Evolutionary conservation across 1,284 basidiomycete genomes (phyloP).

Genomic region (Amylostereum chailletii): DNA sequence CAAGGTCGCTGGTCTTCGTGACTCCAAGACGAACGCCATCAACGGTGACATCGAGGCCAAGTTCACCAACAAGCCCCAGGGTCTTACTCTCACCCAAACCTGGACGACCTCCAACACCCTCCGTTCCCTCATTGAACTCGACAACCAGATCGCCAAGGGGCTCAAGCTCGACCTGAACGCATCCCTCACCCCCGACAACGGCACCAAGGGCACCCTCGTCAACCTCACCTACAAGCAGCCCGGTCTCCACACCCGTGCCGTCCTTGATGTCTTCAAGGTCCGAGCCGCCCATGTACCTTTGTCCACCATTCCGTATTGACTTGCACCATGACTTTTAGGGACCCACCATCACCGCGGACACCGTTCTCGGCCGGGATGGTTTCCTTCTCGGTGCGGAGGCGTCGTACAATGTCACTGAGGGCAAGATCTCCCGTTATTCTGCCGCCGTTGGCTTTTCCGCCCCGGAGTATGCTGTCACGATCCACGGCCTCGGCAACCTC

Average conservation of each 20-base stretch:
- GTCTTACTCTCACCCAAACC: conserved; percentile 84
- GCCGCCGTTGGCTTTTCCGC: conserved; percentile 92
- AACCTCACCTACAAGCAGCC: conserved; percentile 95
- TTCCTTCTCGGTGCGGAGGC: conserved; percentile 97
- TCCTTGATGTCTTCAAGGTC: conserved; percentile 94
- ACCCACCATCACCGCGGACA: conserved; percentile 94
- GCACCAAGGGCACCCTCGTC: conserved; percentile 74
- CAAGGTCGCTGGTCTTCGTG: conserved; percentile 78
- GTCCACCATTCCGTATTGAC: conserved; percentile 1
- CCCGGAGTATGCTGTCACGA: conserved; percentile 92
- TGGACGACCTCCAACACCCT: conserved; percentile 95
- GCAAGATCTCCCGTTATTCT: conserved; percentile 88
- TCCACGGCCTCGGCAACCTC: conserved; percentile 94
- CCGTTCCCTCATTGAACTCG: conserved; percentile 89
- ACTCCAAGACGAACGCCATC: conserved; percentile 68
- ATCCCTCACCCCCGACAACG: conserved; percentile 81
- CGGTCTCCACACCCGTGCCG: conserved; percentile 87
- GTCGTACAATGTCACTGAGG: conserved; percentile 93
- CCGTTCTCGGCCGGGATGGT: conserved; percentile 93
- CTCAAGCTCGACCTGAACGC: conserved; percentile 93
- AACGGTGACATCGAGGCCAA: conserved; percentile 87
- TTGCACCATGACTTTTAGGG: conserved; percentile 43
- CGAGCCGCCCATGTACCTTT: conserved; percentile 14
- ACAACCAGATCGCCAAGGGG: conserved; percentile 96
- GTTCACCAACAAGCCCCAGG: conserved; percentile 82